Evolutionary conservation across 2,329 filamentous ascomycete genomes (phyloP).

Genomic region (Phialophora chinensis): DNA sequence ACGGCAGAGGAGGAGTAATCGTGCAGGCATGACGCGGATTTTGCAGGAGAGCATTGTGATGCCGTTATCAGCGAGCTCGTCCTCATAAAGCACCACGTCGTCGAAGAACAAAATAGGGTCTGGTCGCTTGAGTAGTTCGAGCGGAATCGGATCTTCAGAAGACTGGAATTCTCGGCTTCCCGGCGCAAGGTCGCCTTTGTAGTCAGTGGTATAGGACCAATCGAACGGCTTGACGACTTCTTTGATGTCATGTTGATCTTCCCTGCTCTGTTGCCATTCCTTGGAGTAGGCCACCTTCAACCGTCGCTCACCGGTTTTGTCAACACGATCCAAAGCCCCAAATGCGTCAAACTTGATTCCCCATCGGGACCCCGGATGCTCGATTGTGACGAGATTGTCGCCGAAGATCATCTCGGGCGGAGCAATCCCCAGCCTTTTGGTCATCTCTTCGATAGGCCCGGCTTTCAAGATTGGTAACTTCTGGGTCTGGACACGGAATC

Average conservation of each 20-base stretch:
- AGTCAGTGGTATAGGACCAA: constrained; percentile 95
- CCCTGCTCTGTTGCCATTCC: constrained; percentile 79
- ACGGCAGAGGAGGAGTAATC: constrained; percentile 81
- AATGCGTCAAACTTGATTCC: constrained; percentile 79
- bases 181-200: constrained; percentile 70
- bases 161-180: constrained; percentile 47
- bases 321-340: constrained; percentile 86
- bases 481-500: constrained; percentile 78
- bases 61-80: constrained; percentile 96
- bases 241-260: constrained; percentile 82
- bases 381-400: constrained; percentile 81
- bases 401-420: constrained; percentile 99
- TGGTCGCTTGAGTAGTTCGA: constrained; percentile 82
- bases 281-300: constrained; percentile 91
- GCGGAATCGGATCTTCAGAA: constrained; percentile 69
- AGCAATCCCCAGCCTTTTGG: constrained; percentile 77
- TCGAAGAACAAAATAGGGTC: constrained; percentile 98
- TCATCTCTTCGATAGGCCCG: constrained; percentile 85
- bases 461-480: constrained; percentile 96
- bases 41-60: constrained; percentile 91
- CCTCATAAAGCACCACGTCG: constrained; percentile 94
- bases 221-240: constrained; percentile 96
- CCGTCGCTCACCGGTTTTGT: constrained; percentile 91
- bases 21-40: constrained; percentile 86
- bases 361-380: constrained; percentile 78